Evolutionary conservation across 2,329 filamentous ascomycete genomes (phyloP), one percentile per base, ranked within the genome.

Genomic region (Lachnellula occidentalis): DNA sequence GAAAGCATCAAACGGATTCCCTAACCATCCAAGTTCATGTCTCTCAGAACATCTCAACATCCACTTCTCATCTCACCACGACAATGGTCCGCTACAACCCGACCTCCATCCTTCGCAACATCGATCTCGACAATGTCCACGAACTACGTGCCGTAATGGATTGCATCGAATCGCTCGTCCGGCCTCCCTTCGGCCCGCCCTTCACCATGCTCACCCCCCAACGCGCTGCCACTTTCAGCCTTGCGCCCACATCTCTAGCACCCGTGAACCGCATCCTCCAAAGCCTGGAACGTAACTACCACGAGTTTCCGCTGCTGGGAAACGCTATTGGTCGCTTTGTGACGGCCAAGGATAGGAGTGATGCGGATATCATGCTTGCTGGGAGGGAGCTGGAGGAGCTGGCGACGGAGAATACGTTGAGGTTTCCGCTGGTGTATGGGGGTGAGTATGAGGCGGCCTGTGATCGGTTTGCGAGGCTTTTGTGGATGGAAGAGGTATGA

Each of bases 331-430:
- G 21, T 5, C 19, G 41, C 11, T 49, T 49, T 15, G 34, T 49
- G 47, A 5, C 4, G 6, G 31, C 31, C 12, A 37, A 34, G 34
- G 27, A 21, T n/a, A 21, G 15, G 17, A 37, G 31, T 15, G 19
- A 49, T 39, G n/a, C 19, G 15, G 17, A 49, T 15, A 19, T 49
- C 8, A 11, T 41, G 11, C 31, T 11, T 21, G 47, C 47, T 12
- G 31, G 27, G 12, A 36, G 11, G 27, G 45, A 48, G 7, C 36
- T 48, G 45, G 48, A 50, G 15, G 48, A 65, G 45, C 22, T 48
- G 24, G 45, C 22, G 17, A 34, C 15, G 14, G 45, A 48, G 15
- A 15, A 37, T 34, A 27, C 34, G 45, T 19, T 48, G 22, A 12
- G 22, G 22, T 12, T 22, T 24, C 45, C 45, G 5, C 21, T 11